A percentile compares a stretch with the other conserved stretches of the same genome.
Conservation (phyloP, 768 basidiomycete species). For the Strobilomyces echinocephalus region DNA sequence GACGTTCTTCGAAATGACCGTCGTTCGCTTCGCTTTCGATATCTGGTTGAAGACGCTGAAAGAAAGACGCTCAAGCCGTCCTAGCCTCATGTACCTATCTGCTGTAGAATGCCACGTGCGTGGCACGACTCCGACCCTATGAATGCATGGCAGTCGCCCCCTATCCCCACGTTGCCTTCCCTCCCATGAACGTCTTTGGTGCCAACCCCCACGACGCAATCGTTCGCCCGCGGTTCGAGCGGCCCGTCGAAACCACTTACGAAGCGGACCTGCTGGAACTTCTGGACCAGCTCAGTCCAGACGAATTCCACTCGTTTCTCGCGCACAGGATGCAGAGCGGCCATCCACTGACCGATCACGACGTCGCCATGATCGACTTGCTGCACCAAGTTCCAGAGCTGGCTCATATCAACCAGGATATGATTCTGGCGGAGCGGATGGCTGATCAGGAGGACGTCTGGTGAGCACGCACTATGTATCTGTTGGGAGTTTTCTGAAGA, state of each 20-base stretch:
- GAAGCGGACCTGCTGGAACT: constrained; percentile 23
- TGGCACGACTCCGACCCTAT: neutral
- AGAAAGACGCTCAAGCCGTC: too few species aligned
- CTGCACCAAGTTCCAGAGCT: constrained; percentile 21
- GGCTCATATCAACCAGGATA: constrained; percentile 18
- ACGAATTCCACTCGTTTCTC: constrained; percentile 9
- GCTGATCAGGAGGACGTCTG: neutral
- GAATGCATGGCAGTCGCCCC: neutral
- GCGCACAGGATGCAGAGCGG: neutral
- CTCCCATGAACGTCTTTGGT: constrained; percentile 23
- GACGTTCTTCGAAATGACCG: neutral
- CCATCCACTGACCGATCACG: constrained; percentile 16
- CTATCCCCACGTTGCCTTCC: neutral
- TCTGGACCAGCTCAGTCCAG: constrained; percentile 14
- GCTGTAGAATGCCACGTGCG: neutral
- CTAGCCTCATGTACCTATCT: neutral
- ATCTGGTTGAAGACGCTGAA: neutral
- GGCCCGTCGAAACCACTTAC: constrained; percentile 16
- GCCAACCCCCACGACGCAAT: constrained; percentile 12
- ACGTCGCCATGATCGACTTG: constrained; percentile 23
- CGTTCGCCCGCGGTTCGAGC: neutral
- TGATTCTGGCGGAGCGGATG: constrained; percentile 18
- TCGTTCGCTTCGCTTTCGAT: neutral
- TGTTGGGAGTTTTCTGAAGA: neutral
- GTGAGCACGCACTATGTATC: neutral